phyloP scores from a whole-genome alignment of 1,284 basidiomycete species.

The Boletus coffeatus region DNA sequence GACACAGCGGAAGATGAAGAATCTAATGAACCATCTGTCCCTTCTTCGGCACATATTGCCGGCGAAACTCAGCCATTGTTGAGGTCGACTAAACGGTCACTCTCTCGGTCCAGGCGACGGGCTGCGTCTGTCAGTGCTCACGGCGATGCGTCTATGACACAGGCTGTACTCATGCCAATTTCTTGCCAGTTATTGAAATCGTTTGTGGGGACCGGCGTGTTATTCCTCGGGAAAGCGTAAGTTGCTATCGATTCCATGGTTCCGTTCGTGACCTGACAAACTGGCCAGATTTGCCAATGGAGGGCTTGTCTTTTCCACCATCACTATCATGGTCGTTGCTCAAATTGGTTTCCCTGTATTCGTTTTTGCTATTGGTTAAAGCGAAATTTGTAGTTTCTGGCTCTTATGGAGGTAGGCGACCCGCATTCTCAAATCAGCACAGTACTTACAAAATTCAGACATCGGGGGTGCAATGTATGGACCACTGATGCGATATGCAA shows the following conservation, averaged over 20 bases:
- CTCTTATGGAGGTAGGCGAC: constrained; percentile 78
- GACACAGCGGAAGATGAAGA: constrained; percentile 47
- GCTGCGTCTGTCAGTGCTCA: constrained; percentile 51
- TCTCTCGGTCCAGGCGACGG: constrained; percentile 52
- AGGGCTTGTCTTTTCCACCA: constrained; percentile 85
- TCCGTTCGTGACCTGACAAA: constrained; percentile 8
- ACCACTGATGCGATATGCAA: constrained; percentile 86
- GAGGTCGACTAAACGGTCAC: constrained; percentile 21
- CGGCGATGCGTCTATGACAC: constrained; percentile 83
- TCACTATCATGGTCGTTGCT: constrained; percentile 81
- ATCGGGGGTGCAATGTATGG: constrained; percentile 94
- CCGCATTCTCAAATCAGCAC: background rate
- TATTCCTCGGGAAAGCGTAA: constrained; percentile 93
- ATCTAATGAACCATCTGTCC: constrained; percentile 24
- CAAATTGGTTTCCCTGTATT: constrained; percentile 87
- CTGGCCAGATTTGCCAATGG: constrained; percentile 86
- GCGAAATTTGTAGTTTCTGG: constrained; percentile 89
- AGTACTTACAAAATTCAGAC: constrained; percentile 44
- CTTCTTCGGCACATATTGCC: constrained; percentile 18
- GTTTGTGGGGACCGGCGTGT: constrained; percentile 94
- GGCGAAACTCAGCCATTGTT: constrained; percentile 45
- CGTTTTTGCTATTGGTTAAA: constrained; percentile 89
- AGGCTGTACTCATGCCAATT: constrained; percentile 75
- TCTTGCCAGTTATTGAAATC: constrained; percentile 76
- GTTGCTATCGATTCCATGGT: background rate